Evolutionary conservation across 805 yeast species (phyloP).

Genomic region (Pichia membranifaciens): DNA sequence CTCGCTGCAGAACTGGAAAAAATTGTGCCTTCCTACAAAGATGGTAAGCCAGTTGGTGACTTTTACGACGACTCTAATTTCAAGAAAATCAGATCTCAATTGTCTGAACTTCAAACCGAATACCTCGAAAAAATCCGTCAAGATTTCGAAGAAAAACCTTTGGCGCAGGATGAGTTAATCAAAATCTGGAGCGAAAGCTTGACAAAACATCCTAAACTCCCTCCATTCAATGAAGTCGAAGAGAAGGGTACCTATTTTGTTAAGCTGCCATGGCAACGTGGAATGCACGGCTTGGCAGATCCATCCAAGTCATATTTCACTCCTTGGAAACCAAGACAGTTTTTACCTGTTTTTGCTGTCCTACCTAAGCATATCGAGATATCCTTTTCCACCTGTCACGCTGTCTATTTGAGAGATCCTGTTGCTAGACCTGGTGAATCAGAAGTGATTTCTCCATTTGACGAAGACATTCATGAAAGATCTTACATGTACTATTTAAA

Average conservation of each 20-base stretch:
- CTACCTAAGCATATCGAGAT: constrained; percentile 89
- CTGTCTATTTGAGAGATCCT: constrained; percentile 94
- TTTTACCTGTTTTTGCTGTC: constrained; percentile 86
- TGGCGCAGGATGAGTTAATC: constrained; percentile 26
- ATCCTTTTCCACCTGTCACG: constrained; percentile 88
- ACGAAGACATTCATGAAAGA: constrained; percentile 76
- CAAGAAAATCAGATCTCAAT: constrained; percentile 29
- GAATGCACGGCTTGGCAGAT: constrained; percentile 73
- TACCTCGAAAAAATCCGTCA: constrained; percentile 30
- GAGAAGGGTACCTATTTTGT: constrained; percentile 36
- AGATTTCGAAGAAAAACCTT: constrained; percentile 21
- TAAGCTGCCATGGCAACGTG: constrained; percentile 74
- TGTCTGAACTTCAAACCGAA: constrained; percentile 30
- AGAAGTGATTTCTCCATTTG: constrained; percentile 90
- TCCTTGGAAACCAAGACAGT: constrained; percentile 95
- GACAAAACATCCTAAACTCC: constrained; percentile 35
- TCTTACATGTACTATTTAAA: constrained; percentile 91
- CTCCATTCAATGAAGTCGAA: constrained; percentile 30
- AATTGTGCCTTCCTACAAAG: constrained; percentile 30
- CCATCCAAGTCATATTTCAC: constrained; percentile 82
- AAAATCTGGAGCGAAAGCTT: constrained; percentile 44
- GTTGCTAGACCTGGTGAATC: constrained; percentile 96
- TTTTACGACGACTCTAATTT: constrained; percentile 26
- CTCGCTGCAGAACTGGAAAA: constrained; percentile 48
- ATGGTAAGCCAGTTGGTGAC: constrained; percentile 27